Evolutionary conservation across 306 rosid genomes (phyloP).

Genomic region (Canavalia gladiata): DNA sequence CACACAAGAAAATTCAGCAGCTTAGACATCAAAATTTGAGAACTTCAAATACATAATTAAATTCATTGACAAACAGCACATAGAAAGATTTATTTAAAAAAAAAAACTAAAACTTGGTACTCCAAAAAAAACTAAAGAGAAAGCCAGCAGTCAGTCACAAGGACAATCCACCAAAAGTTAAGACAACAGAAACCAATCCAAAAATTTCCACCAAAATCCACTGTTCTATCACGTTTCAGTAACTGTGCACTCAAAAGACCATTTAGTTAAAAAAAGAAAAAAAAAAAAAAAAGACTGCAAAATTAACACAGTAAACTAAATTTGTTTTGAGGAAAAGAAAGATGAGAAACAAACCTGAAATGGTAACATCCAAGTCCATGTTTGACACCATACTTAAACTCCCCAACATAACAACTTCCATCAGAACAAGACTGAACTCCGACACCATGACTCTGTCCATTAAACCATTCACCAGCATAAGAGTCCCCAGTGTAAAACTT

Average conservation of each 20-base stretch:
- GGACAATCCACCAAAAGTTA: background rate
- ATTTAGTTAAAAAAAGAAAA: background rate
- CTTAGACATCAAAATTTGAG: conserved; percentile 26
- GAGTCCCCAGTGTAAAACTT: conserved; percentile 83
- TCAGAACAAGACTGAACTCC: conserved; percentile 91
- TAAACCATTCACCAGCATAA: conserved; percentile 86
- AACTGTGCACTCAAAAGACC: conserved; percentile 25
- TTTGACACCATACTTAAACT: conserved; percentile 82
- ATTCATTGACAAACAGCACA: conserved; percentile 9
- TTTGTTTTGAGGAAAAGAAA: background rate
- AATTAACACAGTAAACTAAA: background rate
- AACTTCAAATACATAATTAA: conserved; percentile 36
- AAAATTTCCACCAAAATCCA: conserved; percentile 7
- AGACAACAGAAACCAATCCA: background rate
- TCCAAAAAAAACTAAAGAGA: background rate
- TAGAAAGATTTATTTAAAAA: background rate
- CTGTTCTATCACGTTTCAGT: conserved; percentile 42
- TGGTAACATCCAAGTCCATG: conserved; percentile 89
- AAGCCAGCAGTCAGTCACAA: background rate
- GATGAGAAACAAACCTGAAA: conserved; percentile 64
- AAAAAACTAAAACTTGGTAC: background rate
- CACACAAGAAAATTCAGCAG: conserved; percentile 43
- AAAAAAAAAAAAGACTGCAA: background rate
- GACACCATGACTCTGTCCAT: conserved; percentile 89
- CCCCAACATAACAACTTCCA: conserved; percentile 81